Conservation (phyloP, 805 yeast genomes). For the Cyberlindnera euphorbiiphila region DNA sequence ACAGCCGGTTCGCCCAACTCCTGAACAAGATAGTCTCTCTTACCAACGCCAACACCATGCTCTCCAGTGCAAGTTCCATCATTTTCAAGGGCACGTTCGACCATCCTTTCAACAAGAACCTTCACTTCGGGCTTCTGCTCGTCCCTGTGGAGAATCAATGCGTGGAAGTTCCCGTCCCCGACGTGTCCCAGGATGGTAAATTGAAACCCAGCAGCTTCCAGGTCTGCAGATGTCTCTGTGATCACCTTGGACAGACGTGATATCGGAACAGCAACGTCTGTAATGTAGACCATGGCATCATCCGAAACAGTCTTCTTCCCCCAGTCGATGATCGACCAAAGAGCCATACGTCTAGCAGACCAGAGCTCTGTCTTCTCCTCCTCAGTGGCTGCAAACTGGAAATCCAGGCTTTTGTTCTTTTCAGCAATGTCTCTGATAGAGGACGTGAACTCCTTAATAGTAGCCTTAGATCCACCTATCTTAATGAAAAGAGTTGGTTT, state of each 20-base stretch:
- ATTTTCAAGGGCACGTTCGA: conserved; percentile 55
- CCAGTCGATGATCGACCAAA: conserved; percentile 65
- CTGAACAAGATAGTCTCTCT: conserved; percentile 51
- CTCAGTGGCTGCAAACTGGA: conserved; percentile 58
- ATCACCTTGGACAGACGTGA: conserved; percentile 63
- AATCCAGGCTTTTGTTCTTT: conserved; percentile 50
- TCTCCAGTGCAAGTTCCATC: conserved; percentile 89
- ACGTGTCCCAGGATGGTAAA: conserved; percentile 74
- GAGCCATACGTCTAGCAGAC: conserved; percentile 69
- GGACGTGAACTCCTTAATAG: conserved; percentile 45
- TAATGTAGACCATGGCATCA: conserved; percentile 58
- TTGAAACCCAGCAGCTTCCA: conserved; percentile 47
- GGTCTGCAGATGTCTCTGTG: conserved; percentile 54
- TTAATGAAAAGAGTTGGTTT: conserved; percentile 62
- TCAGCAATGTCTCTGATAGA: conserved; percentile 49
- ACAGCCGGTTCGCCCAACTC: conserved; percentile 71
- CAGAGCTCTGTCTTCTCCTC: conserved; percentile 67
- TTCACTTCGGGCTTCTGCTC: conserved; percentile 45
- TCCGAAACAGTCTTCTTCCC: conserved; percentile 46
- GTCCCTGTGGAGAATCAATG: conserved; percentile 55
- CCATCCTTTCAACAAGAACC: conserved; percentile 55
- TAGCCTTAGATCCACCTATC: conserved; percentile 47
- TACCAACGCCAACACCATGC: conserved; percentile 83
- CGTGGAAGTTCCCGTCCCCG: conserved; percentile 82
- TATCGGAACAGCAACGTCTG: conserved; percentile 82